phyloP scores from a whole-genome alignment of 1,139 yeast species.

The Meyerozyma carpophila region DNA sequence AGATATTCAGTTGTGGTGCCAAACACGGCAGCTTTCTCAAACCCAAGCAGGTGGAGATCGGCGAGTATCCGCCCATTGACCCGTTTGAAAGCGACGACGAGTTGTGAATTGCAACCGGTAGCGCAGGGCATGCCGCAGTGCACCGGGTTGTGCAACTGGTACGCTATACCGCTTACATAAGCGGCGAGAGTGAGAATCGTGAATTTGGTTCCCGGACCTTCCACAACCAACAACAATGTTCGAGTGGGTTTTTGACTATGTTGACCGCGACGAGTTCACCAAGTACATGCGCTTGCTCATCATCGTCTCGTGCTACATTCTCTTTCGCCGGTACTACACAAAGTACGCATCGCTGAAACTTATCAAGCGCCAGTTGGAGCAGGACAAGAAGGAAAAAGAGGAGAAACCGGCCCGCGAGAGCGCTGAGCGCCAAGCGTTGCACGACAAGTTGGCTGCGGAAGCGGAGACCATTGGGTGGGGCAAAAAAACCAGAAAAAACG shows the following conservation, averaged over 20 bases:
- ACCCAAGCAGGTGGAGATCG: slow-evolving; percentile 46
- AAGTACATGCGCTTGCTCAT: slow-evolving; percentile 36
- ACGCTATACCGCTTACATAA: slow-evolving; percentile 2
- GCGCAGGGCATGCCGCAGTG: no score
- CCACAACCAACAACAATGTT: slow-evolving; percentile 15
- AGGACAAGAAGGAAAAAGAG: slow-evolving; percentile 40
- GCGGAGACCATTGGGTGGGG: slow-evolving; percentile 72
- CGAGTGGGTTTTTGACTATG: slow-evolving; percentile 32
- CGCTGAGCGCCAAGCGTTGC: slow-evolving; percentile 23
- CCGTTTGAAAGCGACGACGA: slow-evolving; percentile 40
- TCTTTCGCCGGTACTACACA: slow-evolving; percentile 33
- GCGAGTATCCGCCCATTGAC: slow-evolving; percentile 46
- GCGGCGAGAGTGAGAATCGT: neutral
- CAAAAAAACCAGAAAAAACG: slow-evolving; percentile 57
- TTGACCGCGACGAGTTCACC: slow-evolving; percentile 28
- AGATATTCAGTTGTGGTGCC: slow-evolving; percentile 28
- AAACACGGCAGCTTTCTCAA: slow-evolving; percentile 49
- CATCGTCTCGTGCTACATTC: slow-evolving; percentile 30
- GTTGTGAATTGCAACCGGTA: neutral
- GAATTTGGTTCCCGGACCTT: neutral
- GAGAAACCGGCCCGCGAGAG: slow-evolving; percentile 28
- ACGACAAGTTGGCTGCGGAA: slow-evolving; percentile 29
- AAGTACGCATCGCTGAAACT: slow-evolving; percentile 35
- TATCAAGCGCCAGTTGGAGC: slow-evolving; percentile 42
- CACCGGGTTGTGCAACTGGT: no score